A percentile compares a stretch with the other conserved stretches of the same genome.
These are phyloP conservation scores for Cyclotella atomus DNA, from an alignment of 108 stramenopile genomes.

Conservation along the genomic window DNA sequence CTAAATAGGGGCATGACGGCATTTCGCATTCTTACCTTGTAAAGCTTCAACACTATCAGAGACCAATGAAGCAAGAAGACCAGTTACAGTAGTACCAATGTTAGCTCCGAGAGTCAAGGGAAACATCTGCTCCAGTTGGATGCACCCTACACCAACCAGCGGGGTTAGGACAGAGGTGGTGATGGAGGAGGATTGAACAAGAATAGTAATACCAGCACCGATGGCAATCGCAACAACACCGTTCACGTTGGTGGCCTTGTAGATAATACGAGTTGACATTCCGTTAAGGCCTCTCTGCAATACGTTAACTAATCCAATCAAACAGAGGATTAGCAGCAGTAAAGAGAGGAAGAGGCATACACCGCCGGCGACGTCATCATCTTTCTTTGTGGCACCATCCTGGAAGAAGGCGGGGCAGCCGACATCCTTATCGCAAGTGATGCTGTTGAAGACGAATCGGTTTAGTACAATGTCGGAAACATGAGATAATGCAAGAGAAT, in stretches of 20 bases:
- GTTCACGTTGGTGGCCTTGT: constrained; percentile 89
- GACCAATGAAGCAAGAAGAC: constrained; percentile 72
- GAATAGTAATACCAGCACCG: constrained; percentile 79
- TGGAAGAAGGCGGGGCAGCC: constrained; percentile 85
- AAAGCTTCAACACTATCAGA: constrained; percentile 62
- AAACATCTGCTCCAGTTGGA: constrained; percentile 77
- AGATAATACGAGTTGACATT: constrained; percentile 77
- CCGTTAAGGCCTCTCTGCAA: constrained; percentile 80
- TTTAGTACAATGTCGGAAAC: no score
- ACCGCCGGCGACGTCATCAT: constrained; percentile 75
- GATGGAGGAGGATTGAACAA: constrained; percentile 83
- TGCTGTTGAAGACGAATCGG: no score
- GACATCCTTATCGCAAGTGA: constrained; percentile 65
- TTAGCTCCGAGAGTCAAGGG: constrained; percentile 90
- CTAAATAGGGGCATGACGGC: no score
- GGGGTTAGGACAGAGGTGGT: constrained; percentile 86
- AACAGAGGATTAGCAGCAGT: constrained; percentile 73
- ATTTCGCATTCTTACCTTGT: no score
- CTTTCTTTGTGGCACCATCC: constrained; percentile 57
- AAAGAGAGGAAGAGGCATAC: constrained; percentile 75
- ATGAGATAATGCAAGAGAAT: no score
- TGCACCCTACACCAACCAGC: constrained; percentile 75
- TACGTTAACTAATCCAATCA: constrained; percentile 79
- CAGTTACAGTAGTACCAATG: constrained; percentile 85
- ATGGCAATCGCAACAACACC: constrained; percentile 81